Evolutionary conservation across 1,139 yeast species (phyloP), one percentile per base, ranked within the genome.

Genomic region (Magnusiomyces ingens): DNA sequence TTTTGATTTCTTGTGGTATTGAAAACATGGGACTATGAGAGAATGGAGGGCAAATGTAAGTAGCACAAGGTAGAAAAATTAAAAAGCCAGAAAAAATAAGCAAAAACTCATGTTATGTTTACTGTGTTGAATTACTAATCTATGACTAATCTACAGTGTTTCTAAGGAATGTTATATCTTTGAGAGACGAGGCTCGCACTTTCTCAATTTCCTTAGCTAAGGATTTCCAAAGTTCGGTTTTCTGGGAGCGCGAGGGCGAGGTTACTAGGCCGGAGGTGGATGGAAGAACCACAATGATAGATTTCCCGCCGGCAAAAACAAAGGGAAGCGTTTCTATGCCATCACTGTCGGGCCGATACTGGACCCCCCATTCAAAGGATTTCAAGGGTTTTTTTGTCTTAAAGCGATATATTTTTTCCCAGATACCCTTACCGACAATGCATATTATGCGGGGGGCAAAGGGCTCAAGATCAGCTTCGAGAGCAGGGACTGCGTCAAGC

Each of bases 221-320:
- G 5, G 64, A 63, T 12, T 64, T 60, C 90, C 90, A 84, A 29
- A 77, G 60, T 8, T 60, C 61, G 49, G 80, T 63, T 62, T 81
- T 82, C 49, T 74, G 74, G 0, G 66, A 68, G 55, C 72, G 73
- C 18, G 73, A 69, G 63, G 82, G 69, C 8, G 85, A 77, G 2
- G 76, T 74, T 6, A 83, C 93, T n/a, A 86, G 69, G 0, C 94
- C 94, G 1, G 90, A 84, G 0, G 93, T 85, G 52, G 83, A 82
- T 2, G 93, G 93, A 45, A 85, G 76, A 3, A 85, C 91, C 64
- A 75, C 80, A 0, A 82, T 62, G n/a, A 53, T 53, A 17, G 64
- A 58, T 3, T 43, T 40, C 6, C 62, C 57, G 1, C 58, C 57
- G 3, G 63, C 70, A 51, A 69, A 59, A 13, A 22, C 15, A 21